Evolutionary conservation across 768 basidiomycete species (phyloP).

Genomic region (Lanmaoa rubissima): DNA sequence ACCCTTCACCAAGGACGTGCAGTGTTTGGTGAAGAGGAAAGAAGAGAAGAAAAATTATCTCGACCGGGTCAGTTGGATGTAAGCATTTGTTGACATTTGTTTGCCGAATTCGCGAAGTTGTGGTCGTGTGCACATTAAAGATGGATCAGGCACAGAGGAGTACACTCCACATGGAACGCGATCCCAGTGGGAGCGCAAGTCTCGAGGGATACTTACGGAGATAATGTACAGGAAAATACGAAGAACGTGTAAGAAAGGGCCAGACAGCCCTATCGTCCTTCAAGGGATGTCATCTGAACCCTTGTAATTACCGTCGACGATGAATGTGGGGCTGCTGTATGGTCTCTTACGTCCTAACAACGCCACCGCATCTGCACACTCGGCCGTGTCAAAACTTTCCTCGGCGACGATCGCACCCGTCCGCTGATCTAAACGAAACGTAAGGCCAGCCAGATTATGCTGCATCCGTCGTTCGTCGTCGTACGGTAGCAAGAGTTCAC

Average conservation of each 20-base stretch:
- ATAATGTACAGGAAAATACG: neutral
- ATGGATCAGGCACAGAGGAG: neutral
- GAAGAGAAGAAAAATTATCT: slow-evolving; percentile 33
- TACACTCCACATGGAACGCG: neutral
- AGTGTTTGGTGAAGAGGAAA: slow-evolving; percentile 51
- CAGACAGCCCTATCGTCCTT: neutral
- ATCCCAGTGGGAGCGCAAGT: neutral
- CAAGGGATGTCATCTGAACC: neutral
- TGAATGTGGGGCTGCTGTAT: neutral
- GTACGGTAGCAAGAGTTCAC: slow-evolving; percentile 57
- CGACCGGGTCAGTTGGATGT: neutral
- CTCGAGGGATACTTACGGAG: neutral
- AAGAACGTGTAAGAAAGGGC: neutral
- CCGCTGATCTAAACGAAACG: slow-evolving; percentile 53
- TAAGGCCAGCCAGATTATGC: slow-evolving; percentile 48
- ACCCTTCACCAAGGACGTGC: slow-evolving; percentile 41
- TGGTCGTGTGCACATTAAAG: neutral
- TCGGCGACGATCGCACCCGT: slow-evolving; percentile 65
- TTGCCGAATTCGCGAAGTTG: slow-evolving; percentile 11
- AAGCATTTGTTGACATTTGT: slow-evolving; percentile 24
- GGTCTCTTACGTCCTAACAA: slow-evolving; percentile 12
- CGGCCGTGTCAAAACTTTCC: slow-evolving; percentile 31
- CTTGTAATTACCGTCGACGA: slow-evolving; percentile 7
- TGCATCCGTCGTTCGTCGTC: slow-evolving; percentile 47
- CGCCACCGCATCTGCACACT: slow-evolving; percentile 11